Conservation (phyloP, 2,329 filamentous ascomycete genomes). For the Diaporthe citrichinensis region DNA sequence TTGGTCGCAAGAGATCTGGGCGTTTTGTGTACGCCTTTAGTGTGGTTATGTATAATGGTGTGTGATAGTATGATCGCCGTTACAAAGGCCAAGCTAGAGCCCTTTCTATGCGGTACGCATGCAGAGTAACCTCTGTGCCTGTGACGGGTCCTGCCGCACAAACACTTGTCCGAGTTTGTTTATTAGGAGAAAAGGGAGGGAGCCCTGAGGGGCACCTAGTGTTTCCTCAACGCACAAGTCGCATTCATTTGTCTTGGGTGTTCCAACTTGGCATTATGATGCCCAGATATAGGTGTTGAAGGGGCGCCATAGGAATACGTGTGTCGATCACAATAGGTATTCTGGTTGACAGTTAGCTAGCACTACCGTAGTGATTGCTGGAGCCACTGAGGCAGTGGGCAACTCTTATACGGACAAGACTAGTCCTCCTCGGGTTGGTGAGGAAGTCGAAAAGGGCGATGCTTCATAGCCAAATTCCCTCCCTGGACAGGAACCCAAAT, state of each 20-base stretch:
- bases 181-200: not conserved
- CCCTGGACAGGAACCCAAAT: not conserved
- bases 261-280: not conserved
- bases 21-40: constrained; percentile 11
- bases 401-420: not conserved
- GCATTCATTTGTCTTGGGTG: not conserved
- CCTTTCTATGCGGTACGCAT: constrained; percentile 3
- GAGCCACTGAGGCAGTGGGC: not conserved
- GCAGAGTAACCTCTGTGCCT: constrained; percentile 2
- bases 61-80: constrained; percentile 33
- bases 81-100: constrained; percentile 33
- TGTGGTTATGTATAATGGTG: not conserved
- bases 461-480: no score
- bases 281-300: not conserved
- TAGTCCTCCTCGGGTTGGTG: not conserved
- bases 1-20: constrained; percentile 1
- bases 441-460: not conserved
- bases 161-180: constrained; percentile 22
- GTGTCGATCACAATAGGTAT: not conserved
- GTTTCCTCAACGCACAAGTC: not conserved
- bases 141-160: constrained; percentile 21
- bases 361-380: not conserved
- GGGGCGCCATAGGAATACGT: not conserved
- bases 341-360: not conserved
- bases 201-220: not conserved